Conservation (phyloP, 2,329 filamentous ascomycete genomes). For the Triangularia verruculosa region DNA sequence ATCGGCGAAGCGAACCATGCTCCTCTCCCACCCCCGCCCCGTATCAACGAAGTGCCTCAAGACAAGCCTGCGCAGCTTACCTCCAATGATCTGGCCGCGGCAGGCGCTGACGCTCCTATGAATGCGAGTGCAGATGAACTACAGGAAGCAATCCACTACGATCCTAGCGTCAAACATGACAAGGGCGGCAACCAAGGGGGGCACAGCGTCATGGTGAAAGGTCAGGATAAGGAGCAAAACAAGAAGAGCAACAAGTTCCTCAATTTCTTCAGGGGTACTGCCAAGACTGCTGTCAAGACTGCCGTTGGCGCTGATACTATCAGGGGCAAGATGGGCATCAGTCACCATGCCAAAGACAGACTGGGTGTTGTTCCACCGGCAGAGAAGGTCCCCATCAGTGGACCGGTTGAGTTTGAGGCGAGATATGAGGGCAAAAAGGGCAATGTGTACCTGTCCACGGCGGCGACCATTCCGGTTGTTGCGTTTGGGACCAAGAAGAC, state of each 20-base stretch:
- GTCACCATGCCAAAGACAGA: constrained; percentile 61
- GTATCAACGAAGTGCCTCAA: constrained; percentile 35
- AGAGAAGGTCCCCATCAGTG: constrained; percentile 47
- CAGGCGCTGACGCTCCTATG: constrained; percentile 46
- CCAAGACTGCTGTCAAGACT: constrained; percentile 70
- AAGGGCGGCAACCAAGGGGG: constrained; percentile 32
- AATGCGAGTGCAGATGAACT: constrained; percentile 65
- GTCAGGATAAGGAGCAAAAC: constrained; percentile 39
- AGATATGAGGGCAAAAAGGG: constrained; percentile 70
- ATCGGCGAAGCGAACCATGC: constrained; percentile 79
- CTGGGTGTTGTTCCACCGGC: constrained; percentile 63
- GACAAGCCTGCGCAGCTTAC: constrained; percentile 37
- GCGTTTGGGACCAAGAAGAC: constrained; percentile 60
- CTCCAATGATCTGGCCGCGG: constrained; percentile 50
- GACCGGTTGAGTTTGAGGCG: constrained; percentile 74
- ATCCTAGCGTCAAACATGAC: constrained; percentile 36
- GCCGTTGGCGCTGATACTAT: constrained; percentile 68
- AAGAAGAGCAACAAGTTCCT: constrained; percentile 50
- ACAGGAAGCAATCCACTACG: constrained; percentile 55
- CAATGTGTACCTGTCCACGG: constrained; percentile 65
- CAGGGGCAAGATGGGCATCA: constrained; percentile 60
- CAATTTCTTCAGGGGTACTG: constrained; percentile 64
- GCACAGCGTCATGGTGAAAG: constrained; percentile 47
- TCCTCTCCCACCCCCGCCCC: constrained; percentile 63
- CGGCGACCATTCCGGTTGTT: constrained; percentile 65